These are phyloP conservation scores for Aspergillus quadrilineatus DNA, from an alignment of 2,329 filamentous ascomycete genomes.

Conservation along the genomic window DNA sequence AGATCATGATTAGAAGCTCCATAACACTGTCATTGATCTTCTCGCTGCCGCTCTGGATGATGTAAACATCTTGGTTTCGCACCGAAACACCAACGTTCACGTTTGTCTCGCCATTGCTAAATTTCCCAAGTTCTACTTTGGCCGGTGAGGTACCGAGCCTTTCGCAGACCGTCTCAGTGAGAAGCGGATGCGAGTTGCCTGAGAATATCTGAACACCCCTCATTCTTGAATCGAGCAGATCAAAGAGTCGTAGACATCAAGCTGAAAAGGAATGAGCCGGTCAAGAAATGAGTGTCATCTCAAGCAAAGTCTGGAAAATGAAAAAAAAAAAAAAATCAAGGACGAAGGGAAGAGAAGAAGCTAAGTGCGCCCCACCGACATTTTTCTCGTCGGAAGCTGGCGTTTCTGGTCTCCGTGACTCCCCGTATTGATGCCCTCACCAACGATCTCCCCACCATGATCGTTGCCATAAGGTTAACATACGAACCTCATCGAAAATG, in stretches of 20 bases:
- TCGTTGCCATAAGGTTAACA: neutral
- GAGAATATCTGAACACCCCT: conserved; percentile 67
- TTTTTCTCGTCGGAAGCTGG: neutral
- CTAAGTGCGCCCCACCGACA: neutral
- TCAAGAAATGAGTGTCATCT: conserved; percentile 6
- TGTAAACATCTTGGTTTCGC: conserved; percentile 97
- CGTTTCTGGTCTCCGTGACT: conserved; percentile 16
- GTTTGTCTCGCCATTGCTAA: conserved; percentile 69
- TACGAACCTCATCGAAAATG: conserved; percentile 37
- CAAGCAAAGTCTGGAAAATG: conserved; percentile 9
- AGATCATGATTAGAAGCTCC: conserved; percentile 99
- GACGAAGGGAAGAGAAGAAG: neutral
- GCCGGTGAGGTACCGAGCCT: conserved; percentile 61
- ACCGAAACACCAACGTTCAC: conserved; percentile 70
- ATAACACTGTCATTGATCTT: conserved; percentile 99
- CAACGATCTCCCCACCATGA: neutral
- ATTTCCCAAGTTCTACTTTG: conserved; percentile 63
- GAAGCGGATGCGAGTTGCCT: conserved; percentile 63
- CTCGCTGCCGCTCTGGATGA: conserved; percentile 92
- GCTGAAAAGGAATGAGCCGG: conserved; percentile 10
- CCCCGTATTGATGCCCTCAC: neutral
- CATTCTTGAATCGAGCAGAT: conserved; percentile 46
- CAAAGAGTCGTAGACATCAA: conserved; percentile 19
- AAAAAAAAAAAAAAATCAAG: conserved; percentile 13
- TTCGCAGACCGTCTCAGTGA: conserved; percentile 66